phyloP scores from a whole-genome alignment of 2,329 filamentous ascomycete species.

The Aureobasidium musti region DNA sequence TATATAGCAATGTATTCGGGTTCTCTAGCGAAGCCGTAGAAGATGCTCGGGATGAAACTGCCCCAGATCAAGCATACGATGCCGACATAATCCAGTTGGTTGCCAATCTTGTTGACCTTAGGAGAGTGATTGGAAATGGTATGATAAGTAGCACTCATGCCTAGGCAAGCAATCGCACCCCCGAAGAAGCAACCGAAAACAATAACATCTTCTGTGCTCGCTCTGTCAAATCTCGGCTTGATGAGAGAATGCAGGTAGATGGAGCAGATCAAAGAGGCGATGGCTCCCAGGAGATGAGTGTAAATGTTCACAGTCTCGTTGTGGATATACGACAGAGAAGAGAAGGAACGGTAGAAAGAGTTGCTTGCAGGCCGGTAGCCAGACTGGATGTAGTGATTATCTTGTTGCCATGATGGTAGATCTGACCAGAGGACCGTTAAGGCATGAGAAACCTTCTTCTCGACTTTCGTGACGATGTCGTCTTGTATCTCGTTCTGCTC shows the following conservation, averaged over 20 bases:
- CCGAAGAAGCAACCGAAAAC: constrained; percentile 78
- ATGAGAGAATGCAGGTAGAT: constrained; percentile 60
- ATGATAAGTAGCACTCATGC: constrained; percentile 70
- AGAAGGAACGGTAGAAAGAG: constrained; percentile 61
- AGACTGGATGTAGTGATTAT: constrained; percentile 69
- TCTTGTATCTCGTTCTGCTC: constrained; percentile 2
- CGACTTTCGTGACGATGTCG: constrained; percentile 30
- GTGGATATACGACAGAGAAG: constrained; percentile 64
- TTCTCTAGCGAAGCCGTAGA: constrained; percentile 79
- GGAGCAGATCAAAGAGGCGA: constrained; percentile 58
- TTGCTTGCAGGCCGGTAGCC: constrained; percentile 66
- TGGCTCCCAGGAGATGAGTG: constrained; percentile 67
- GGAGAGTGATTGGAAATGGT: constrained; percentile 82
- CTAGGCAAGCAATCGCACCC: constrained; percentile 56
- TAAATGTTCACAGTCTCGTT: constrained; percentile 74
- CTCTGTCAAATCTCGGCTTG: constrained; percentile 65
- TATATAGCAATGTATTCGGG: constrained; percentile 68
- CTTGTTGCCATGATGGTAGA: constrained; percentile 52
- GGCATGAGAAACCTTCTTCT: constrained; percentile 44
- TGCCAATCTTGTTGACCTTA: constrained; percentile 76
- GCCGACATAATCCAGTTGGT: constrained; percentile 91
- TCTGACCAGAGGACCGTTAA: constrained; percentile 52
- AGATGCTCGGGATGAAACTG: constrained; percentile 83
- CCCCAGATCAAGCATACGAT: constrained; percentile 92
- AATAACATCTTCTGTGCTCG: constrained; percentile 63